A percentile compares a stretch with the other conserved stretches of the same genome.
These are phyloP conservation scores for Aspergillus novoparasiticus DNA, from an alignment of 2,329 filamentous ascomycete genomes.

Conservation along the genomic window DNA sequence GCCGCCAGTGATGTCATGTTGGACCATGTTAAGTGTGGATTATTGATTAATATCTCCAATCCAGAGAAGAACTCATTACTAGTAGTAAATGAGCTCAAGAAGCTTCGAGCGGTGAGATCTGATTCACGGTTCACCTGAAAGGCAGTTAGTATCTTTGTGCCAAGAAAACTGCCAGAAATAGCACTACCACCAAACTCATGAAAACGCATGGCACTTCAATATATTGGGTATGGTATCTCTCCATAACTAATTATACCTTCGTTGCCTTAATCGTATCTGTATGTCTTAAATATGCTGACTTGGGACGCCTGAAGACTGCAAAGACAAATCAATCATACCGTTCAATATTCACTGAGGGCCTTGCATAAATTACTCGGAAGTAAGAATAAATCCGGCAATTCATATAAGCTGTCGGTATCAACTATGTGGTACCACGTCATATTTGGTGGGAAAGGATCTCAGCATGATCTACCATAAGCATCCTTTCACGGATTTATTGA, in stretches of 20 bases:
- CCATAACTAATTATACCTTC: not conserved
- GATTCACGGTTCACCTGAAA: not conserved
- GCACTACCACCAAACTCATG: not conserved
- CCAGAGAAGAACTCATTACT: too few species aligned
- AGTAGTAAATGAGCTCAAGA: too few species aligned
- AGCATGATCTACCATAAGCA: too few species aligned
- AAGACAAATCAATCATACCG: not conserved
- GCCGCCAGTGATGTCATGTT: not conserved
- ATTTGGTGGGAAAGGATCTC: not conserved
- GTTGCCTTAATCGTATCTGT: conserved; percentile 1
- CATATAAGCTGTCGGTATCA: not conserved
- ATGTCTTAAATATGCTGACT: not conserved
- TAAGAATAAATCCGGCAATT: not conserved
- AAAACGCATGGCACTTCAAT: not conserved
- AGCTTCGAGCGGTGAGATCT: not conserved
- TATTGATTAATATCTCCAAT: not conserved
- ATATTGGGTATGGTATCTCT: not conserved
- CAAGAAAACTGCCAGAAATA: not conserved
- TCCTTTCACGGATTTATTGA: not conserved
- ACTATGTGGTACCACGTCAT: not conserved
- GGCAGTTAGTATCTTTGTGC: not conserved
- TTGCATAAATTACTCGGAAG: not conserved
- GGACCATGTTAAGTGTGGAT: not conserved
- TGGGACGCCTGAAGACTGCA: not conserved
- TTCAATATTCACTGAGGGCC: not conserved